Evolutionary conservation across 257 asterid species (phyloP).

Genomic region (Avicennia marina): DNA sequence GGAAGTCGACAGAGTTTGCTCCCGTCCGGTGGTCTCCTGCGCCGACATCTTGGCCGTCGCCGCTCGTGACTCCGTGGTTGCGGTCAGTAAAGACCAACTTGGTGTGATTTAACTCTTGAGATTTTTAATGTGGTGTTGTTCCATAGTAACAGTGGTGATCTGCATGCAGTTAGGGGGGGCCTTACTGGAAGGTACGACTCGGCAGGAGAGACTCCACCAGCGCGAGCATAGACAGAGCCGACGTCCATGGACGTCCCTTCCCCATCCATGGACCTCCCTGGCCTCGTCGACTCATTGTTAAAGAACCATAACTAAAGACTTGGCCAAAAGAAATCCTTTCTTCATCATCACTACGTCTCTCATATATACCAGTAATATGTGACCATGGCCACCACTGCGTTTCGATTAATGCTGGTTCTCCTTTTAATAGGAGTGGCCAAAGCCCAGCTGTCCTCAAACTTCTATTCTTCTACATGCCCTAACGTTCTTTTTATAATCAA

Average conservation of each 20-base stretch:
- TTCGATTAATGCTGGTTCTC: slow-evolving; percentile 20
- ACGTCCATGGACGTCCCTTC: slow-evolving; percentile 35
- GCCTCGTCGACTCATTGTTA: slow-evolving; percentile 24
- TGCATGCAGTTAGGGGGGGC: slow-evolving; percentile 45
- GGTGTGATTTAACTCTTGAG: too few relatives aligned
- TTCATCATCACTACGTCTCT: too few relatives aligned
- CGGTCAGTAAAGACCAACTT: slow-evolving; percentile 22
- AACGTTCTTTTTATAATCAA: slow-evolving; percentile 38
- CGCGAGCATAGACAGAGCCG: slow-evolving; percentile 31
- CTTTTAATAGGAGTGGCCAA: slow-evolving; percentile 30
- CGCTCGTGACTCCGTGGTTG: slow-evolving; percentile 54
- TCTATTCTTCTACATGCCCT: slow-evolving; percentile 50
- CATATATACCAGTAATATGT: too few relatives aligned
- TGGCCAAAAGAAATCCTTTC: too few relatives aligned
- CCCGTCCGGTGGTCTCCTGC: slow-evolving; percentile 40
- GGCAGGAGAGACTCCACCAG: slow-evolving; percentile 53
- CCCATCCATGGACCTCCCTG: slow-evolving; percentile 33
- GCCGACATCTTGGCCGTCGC: slow-evolving; percentile 54
- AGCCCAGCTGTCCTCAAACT: slow-evolving; percentile 48
- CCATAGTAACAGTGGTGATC: too few relatives aligned
- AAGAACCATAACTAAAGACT: too few relatives aligned
- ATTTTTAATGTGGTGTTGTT: not conserved
- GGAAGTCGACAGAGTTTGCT: slow-evolving; percentile 35
- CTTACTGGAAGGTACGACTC: slow-evolving; percentile 35
- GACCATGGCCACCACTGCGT: slow-evolving; percentile 13